Evolutionary conservation across 2,329 filamentous ascomycete species (phyloP), one percentile per base, ranked within the genome.

Genomic region (Alternaria hordeiaustralica): DNA sequence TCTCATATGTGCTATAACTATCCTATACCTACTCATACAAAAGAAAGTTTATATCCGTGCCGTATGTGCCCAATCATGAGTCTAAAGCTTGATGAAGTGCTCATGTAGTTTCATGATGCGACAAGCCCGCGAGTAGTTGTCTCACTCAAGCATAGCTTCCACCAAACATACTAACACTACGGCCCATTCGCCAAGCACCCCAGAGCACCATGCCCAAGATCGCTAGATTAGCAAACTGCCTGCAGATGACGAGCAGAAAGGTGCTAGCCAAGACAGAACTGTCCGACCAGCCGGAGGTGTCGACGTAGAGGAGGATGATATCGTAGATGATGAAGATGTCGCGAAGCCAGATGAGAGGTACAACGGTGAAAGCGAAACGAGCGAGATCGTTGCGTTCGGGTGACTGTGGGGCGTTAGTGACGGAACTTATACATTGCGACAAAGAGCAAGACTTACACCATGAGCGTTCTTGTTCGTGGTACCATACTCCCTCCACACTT

Each of bases 301-400:
- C 23, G 7, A 55, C 28, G 13, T 59, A 59, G 8, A 63, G 55
- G 0, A 63, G 55, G 5, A 59, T 41, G 21, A 63, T 50, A 15
- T 63, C 60, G 7, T 63, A 63, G 20, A 63, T 55, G n/a, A 63
- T 59, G 28, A 63, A 63, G 21, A 45, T 59, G 4, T 63, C 60
- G 44, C 60, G 49, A 4, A 63, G 55, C 55, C 60, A 63, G 9
- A 63, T 63, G 13, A 63, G 55, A 2, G 60, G 60, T 10, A 63
- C 60, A 0, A 59, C 55, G 23, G 28, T 28, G 30, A 63, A 55
- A 9, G 55, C 50, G 15, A 63, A 63, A 28, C 60, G 55, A 10
- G 26, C 30, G 18, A 63, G 60, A 10, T 59, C 47, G 11, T 63
- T 49, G n/a, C 60, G 50, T 33, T 63, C 55, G 4, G 55, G 51